Evolutionary conservation across 768 basidiomycete genomes (phyloP).

Genomic region (Calocera cornea): DNA sequence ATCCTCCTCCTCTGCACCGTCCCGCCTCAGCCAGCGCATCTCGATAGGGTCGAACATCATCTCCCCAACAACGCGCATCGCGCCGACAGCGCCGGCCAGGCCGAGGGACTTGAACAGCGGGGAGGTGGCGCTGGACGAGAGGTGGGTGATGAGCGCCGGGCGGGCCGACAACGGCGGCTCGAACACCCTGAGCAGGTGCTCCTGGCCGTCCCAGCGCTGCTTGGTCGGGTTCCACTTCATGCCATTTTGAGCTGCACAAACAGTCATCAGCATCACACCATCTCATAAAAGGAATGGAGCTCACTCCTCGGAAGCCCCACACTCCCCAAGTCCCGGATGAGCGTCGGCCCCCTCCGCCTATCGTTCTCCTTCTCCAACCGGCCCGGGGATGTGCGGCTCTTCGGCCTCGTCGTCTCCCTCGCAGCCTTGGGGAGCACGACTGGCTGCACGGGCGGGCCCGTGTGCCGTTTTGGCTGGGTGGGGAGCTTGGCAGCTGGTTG

Average conservation of each 20-base stretch:
- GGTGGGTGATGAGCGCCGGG: conserved; percentile 89
- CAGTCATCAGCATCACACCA: background rate
- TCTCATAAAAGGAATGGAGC: conserved; percentile 12
- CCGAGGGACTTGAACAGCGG: conserved; percentile 26
- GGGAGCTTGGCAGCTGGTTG: no score
- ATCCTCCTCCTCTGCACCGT: conserved; percentile 85
- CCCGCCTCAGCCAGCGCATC: conserved; percentile 90
- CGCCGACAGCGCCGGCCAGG: conserved; percentile 49
- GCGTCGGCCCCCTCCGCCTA: conserved; percentile 54
- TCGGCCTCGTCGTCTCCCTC: background rate
- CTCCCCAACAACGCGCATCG: conserved; percentile 85
- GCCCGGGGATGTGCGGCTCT: background rate
- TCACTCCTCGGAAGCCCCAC: conserved; percentile 57
- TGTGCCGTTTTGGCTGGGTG: no score
- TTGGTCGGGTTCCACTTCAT: conserved; percentile 94
- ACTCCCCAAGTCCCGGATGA: conserved; percentile 74
- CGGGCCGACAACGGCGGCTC: conserved; percentile 72
- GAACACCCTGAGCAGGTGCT: conserved; percentile 79
- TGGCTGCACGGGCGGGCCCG: no score
- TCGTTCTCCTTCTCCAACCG: conserved; percentile 7
- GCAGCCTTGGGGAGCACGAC: background rate
- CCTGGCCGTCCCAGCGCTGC: conserved; percentile 95
- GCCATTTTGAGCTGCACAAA: conserved; percentile 66
- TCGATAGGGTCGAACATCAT: conserved; percentile 93
- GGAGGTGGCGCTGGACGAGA: conserved; percentile 74